Conservation (phyloP, 208 protist genomes). For the Trichomonas gallinae region DNA sequence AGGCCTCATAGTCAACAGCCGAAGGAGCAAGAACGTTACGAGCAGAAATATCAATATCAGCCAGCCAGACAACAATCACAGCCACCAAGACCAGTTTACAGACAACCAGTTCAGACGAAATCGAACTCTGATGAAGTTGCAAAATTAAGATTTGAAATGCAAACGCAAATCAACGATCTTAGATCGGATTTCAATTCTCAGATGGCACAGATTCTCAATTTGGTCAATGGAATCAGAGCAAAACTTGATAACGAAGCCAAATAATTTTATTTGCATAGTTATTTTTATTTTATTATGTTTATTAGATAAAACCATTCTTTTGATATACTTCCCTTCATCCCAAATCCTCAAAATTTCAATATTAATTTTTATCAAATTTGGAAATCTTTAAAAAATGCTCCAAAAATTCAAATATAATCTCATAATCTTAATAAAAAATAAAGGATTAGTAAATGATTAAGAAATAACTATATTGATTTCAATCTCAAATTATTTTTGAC, state of each 20-base stretch:
- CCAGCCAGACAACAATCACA: background rate
- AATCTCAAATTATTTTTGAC: too few relatives aligned
- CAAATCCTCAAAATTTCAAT: too few relatives aligned
- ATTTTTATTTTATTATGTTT: background rate
- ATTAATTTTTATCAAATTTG: too few relatives aligned
- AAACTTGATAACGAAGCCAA: background rate
- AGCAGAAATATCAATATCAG: background rate
- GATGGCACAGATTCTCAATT: background rate
- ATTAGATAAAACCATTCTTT: background rate
- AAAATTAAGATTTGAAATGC: background rate
- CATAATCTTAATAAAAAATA: too few relatives aligned
- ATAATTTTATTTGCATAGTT: background rate
- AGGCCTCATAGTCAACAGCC: background rate
- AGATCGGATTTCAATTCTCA: background rate
- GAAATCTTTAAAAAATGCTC: too few relatives aligned
- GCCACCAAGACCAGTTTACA: background rate
- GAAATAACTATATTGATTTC: too few relatives aligned
- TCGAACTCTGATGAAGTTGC: background rate
- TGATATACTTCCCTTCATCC: background rate
- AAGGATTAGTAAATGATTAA: too few relatives aligned
- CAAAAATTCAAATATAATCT: too few relatives aligned
- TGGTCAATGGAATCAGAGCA: background rate
- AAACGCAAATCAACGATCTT: background rate
- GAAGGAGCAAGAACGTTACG: background rate
- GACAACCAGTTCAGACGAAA: background rate